phyloP scores from a whole-genome alignment of 73 alveolate genomes.

The Paramecium sexaurelia region DNA sequence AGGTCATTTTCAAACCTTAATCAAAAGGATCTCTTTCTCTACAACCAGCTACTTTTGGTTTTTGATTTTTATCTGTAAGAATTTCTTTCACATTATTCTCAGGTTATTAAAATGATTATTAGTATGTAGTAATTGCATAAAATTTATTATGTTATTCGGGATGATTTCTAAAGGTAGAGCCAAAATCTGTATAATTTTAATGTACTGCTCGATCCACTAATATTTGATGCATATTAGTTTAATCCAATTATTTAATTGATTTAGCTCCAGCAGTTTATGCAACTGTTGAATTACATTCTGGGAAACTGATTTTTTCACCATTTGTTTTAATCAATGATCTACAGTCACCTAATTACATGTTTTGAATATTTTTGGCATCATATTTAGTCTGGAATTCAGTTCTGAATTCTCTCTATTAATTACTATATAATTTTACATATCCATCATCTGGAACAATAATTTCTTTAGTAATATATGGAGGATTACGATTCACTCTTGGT shows the following conservation, averaged over 20 bases:
- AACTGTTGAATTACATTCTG: conserved; percentile 59
- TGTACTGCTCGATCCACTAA: conserved; percentile 51
- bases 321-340: conserved; percentile 35
- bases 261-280: conserved; percentile 50
- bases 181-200: conserved; percentile 41
- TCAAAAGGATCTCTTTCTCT: conserved; percentile 48
- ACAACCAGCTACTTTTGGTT: conserved; percentile 17
- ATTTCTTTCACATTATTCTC: not conserved
- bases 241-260: conserved; percentile 36
- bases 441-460: conserved; percentile 60
- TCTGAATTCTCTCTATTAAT: conserved; percentile 49
- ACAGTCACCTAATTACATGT: conserved; percentile 32
- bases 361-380: conserved; percentile 27
- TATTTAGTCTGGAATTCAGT: conserved; percentile 29
- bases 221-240: conserved; percentile 46
- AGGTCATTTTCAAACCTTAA: conserved; percentile 44
- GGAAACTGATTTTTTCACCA: conserved; percentile 15
- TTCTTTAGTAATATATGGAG: conserved; percentile 51
- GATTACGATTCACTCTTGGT: conserved; percentile 48
- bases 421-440: not conserved
- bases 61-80: not conserved
- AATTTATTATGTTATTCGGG: conserved; percentile 58
- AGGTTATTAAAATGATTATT: conserved; percentile 48
- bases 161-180: conserved; percentile 30
- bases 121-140: conserved; percentile 50